Base-by-base conservation (phyloP, 306 rosid species). In the Sindora glabra region DNA sequence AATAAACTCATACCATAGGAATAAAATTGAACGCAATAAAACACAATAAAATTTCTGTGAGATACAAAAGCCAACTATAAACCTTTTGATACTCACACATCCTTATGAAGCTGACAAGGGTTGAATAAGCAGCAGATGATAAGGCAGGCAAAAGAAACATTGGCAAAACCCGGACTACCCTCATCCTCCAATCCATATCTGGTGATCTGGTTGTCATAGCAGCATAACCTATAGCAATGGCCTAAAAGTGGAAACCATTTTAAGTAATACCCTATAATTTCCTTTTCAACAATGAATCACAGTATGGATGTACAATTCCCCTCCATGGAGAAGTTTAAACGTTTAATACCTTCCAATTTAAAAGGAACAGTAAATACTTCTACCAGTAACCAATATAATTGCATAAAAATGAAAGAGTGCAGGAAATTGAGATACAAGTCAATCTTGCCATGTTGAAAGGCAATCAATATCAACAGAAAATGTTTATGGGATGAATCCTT, bases 101-200 rank as follows among this genome's bases (percentile, higher is more conserved):
- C 69, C 29, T 80, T 44, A 79, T 84, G 77, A 80, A 76, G 76
- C 82, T 84, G 46, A 61, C 48, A 69, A 78, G 74, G 2, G 87
- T 44, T 1, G 87, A 59, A 82, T 94, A 84, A 11, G 75, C 29
- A 70, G 75, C 65, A 40, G 71, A 10, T 42, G 95, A 71, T 33
- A 94, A 48, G 45, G 72, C 89, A 34, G 99, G 95, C 77, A 86
- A 75, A 71, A 94, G 84, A 84, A 94, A 94, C 95, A 94, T 89
- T 0, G 99, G 99, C 48, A 80, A 65, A 73, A 89, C 79, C 61
- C 84, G 74, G 47, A 86, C 53, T 7, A 90, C 85, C 65, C 99
- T 86, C 86, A 74, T 82, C 80, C 74, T 84, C 99, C 95, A 94
- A 62, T 84, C 38, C 79, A 94, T 48, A 59, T 82, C 77, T 30